phyloP scores from a whole-genome alignment of 2,329 filamentous ascomycete genomes.

The Graphium sp. region DNA sequence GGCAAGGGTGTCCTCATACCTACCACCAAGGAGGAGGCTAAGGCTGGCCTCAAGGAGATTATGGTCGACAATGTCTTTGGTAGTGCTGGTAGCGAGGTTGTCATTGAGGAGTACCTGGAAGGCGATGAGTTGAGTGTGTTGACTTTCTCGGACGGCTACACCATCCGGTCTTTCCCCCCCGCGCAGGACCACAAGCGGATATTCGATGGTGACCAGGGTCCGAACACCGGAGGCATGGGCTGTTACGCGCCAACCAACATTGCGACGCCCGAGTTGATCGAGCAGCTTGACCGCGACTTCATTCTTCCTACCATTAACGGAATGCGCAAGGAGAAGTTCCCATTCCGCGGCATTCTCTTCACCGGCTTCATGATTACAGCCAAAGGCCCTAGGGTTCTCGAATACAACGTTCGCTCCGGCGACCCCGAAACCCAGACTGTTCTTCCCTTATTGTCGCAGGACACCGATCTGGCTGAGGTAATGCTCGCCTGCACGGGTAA shows the following conservation, averaged over 20 bases:
- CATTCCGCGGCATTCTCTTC: conserved; percentile 62
- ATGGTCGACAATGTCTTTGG: conserved; percentile 86
- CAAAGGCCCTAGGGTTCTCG: conserved; percentile 63
- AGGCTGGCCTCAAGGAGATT: conserved; percentile 66
- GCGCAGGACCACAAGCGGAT: conserved; percentile 96
- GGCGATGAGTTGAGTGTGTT: conserved; percentile 88
- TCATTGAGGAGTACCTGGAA: conserved; percentile 85
- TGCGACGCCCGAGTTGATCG: conserved; percentile 57
- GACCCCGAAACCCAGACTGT: conserved; percentile 86
- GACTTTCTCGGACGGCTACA: conserved; percentile 79
- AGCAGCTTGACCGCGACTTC: conserved; percentile 62
- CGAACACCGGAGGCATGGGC: conserved; percentile 96
- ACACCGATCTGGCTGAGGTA: conserved; percentile 74
- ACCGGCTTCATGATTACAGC: conserved; percentile 89
- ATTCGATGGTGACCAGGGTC: conserved; percentile 74
- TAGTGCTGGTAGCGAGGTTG: conserved; percentile 71
- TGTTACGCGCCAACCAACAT: conserved; percentile 87
- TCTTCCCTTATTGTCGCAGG: conserved; percentile 56
- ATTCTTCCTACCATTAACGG: conserved; percentile 82
- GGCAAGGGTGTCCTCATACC: conserved; percentile 95
- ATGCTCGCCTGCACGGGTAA: conserved; percentile 74
- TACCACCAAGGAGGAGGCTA: conserved; percentile 64
- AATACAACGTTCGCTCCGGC: conserved; percentile 88
- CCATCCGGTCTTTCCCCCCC: conserved; percentile 67
- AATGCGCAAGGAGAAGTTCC: conserved; percentile 65